Percentiles rank a stretch among this genome's conserved stretches.
Evolutionary conservation across 2,329 filamentous ascomycete genomes (phyloP).

Genomic region (Colletotrichum aenigma): DNA sequence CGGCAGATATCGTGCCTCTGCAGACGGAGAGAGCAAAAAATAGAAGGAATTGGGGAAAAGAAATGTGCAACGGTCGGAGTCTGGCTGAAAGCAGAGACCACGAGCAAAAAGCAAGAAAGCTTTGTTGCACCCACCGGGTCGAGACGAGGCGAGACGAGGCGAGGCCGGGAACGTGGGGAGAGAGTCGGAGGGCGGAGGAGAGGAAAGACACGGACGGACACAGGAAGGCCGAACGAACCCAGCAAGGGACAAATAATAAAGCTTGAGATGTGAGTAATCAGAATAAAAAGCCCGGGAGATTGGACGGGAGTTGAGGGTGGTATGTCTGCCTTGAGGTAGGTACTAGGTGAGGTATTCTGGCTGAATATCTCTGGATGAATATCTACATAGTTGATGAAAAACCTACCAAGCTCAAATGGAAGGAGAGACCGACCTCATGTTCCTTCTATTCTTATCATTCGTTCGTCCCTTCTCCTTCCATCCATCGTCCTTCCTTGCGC

Average conservation of each 20-base stretch:
- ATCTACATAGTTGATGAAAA: not conserved
- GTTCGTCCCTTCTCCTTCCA: not conserved
- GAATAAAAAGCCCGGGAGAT: not conserved
- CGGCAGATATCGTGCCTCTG: not conserved
- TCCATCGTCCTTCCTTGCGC: not conserved
- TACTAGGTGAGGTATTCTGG: not conserved
- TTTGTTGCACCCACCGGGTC: slow-evolving; percentile 3
- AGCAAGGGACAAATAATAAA: not conserved
- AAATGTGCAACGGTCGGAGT: not conserved
- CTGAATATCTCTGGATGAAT: not conserved
- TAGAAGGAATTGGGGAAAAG: not conserved
- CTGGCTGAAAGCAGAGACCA: not conserved
- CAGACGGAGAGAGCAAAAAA: not conserved
- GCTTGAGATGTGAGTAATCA: not conserved
- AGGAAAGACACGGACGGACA: not conserved
- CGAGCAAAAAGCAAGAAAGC: not conserved
- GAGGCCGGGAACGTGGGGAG: not conserved
- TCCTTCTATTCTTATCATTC: not conserved
- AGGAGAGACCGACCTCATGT: not conserved
- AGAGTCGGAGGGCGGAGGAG: not conserved
- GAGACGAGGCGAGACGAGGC: not conserved
- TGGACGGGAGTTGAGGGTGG: not conserved
- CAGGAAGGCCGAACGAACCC: not conserved
- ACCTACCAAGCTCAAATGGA: not conserved
- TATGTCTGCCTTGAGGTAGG: not conserved